phyloP scores from a whole-genome alignment of 768 basidiomycete species.

The Pleurotus pulmonarius region DNA sequence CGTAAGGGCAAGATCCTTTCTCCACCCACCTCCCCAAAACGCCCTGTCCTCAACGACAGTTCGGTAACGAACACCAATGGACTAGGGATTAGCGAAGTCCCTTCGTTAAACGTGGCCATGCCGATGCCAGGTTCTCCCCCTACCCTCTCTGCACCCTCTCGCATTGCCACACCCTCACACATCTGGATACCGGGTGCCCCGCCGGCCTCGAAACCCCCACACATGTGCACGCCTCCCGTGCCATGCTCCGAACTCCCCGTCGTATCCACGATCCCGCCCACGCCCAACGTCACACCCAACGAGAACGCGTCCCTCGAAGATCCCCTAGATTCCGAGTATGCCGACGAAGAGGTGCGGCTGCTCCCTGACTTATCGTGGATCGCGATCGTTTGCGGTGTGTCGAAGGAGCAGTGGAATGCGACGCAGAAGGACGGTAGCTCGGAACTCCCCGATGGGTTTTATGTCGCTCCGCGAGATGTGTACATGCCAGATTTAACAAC shows the following conservation, averaged over 20 bases:
- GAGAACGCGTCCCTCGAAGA: slow-evolving; percentile 2
- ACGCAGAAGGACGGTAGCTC: slow-evolving; percentile 25
- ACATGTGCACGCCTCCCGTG: slow-evolving; percentile 13
- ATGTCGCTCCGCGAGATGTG: slow-evolving; percentile 69
- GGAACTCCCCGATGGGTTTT: slow-evolving; percentile 65
- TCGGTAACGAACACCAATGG: background rate
- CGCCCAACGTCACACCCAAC: slow-evolving; percentile 17
- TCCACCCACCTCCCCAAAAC: background rate
- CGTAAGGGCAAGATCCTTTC: slow-evolving; percentile 3
- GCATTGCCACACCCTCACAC: slow-evolving; percentile 50
- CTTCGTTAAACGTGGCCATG: background rate
- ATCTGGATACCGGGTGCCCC: slow-evolving; percentile 59
- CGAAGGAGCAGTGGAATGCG: slow-evolving; percentile 49
- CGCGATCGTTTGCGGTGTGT: slow-evolving; percentile 73
- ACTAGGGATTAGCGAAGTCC: slow-evolving; percentile 7
- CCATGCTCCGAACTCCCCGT: slow-evolving; percentile 12
- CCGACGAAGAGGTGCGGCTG: slow-evolving; percentile 33
- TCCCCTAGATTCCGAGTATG: slow-evolving; percentile 9
- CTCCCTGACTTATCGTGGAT: slow-evolving; percentile 74
- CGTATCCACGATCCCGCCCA: slow-evolving; percentile 31
- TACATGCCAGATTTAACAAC: slow-evolving; percentile 84
- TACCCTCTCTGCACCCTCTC: slow-evolving; percentile 16
- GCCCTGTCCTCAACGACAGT: background rate
- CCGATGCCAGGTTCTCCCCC: slow-evolving; percentile 1
- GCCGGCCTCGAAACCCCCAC: slow-evolving; percentile 37